Evolutionary conservation across 805 yeast species (phyloP), one percentile per base, ranked within the genome.

Genomic region (Suhomyces kilbournensis): DNA sequence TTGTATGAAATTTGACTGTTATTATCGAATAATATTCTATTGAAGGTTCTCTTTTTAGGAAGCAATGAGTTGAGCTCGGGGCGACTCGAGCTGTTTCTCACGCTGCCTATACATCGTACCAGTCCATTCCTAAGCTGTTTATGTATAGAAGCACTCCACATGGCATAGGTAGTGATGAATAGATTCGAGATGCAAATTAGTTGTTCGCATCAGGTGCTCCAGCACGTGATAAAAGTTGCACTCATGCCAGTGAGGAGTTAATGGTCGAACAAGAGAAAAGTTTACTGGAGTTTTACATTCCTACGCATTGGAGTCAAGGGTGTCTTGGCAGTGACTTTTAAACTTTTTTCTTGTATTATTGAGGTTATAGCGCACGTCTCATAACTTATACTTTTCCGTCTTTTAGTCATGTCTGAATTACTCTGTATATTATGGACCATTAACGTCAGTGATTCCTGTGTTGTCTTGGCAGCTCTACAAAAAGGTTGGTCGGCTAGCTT

Each of bases 21-120:
- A 55, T 82, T 72, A 60, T 88, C 92, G 63, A 87, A 88, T 6
- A 88, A 70, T 17, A 85, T 72, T 47, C 81, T 70, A 56, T 85
- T 85, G 47, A 86, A 65, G 22, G 79, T 69, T 52, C 78, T 79
- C 63, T 80, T 80, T 19, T 79, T 72, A 4, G 96, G 94, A 8
- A 88, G 76, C 26, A 75, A 55, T 5, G 64, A 45, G 22, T 50
- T 42, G 9, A 72, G 63, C 2, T 60, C 50, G 0, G 76, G 75
- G 28, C 72, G 54, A 22, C 51, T 15, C 26, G 44, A 22, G 34
- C n/a, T 23, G 10, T 23, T 22, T 22, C 45, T 38, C 23, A 38
- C 23, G 4, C 19, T n/a, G 20, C 23, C n/a, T 38, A 38, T 15
- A n/a, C 19, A 17, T 15, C 42, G 42, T 9, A 19, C 23, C 42